Conservation (phyloP, 2,329 filamentous ascomycete genomes). For the Trichophaea hybrida region DNA sequence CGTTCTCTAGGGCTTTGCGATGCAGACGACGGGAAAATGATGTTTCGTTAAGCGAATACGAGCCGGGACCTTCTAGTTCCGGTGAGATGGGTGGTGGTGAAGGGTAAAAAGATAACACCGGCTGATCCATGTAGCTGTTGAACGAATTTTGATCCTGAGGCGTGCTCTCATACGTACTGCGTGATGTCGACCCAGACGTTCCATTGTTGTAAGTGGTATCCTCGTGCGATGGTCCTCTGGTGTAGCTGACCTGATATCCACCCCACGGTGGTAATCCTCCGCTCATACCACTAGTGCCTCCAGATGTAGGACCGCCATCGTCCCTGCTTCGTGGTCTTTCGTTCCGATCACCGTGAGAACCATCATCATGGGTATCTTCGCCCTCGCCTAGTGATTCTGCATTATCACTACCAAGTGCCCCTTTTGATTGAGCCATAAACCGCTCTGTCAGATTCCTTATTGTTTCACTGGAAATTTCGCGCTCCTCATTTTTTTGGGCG, state of each 20-base stretch:
- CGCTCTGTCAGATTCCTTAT: conserved; percentile 6
- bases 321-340: conserved; percentile 19
- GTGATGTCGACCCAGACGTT: neutral
- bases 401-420: conserved; percentile 14
- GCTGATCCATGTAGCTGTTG: neutral
- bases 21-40: conserved; percentile 56
- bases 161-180: neutral
- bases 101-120: neutral
- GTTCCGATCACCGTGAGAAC: conserved; percentile 6
- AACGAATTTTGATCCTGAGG: neutral
- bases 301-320: conserved; percentile 16
- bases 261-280: conserved; percentile 14
- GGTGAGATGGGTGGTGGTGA: neutral
- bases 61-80: neutral
- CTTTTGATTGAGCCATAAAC: conserved; percentile 43
- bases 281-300: conserved; percentile 6
- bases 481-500: neutral
- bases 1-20: conserved; percentile 49
- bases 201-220: neutral
- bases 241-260: conserved; percentile 21
- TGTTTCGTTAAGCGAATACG: conserved; percentile 46
- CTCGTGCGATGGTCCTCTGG: conserved; percentile 7
- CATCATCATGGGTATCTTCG: conserved; percentile 29
- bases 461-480: conserved; percentile 36
- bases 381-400: conserved; percentile 31